A percentile compares a stretch with the other conserved stretches of the same genome.
phyloP scores from a whole-genome alignment of 208 protist species.

The Leishmania martiniquensis region DNA sequence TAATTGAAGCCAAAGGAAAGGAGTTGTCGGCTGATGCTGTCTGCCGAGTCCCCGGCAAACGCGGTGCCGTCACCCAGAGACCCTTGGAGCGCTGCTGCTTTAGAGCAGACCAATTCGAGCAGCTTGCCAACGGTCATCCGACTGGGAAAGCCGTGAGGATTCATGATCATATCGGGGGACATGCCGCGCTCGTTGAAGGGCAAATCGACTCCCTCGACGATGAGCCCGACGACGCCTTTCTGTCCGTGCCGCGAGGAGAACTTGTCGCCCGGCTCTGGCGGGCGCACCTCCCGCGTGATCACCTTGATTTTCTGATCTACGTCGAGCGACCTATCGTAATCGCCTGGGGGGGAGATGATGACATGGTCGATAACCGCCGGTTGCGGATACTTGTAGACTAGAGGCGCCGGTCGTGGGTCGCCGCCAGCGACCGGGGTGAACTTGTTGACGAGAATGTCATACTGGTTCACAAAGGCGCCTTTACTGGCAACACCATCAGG shows the following conservation, averaged over 20 bases:
- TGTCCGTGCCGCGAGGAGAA: constrained; percentile 99
- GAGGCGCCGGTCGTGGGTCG: constrained; percentile 63
- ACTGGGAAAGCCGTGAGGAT: constrained; percentile 99
- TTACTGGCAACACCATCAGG: constrained; percentile 94
- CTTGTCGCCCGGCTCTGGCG: constrained; percentile 99
- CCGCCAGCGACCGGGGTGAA: constrained; percentile 64
- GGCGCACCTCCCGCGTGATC: constrained; percentile 90
- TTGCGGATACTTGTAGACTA: constrained; percentile 94
- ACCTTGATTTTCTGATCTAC: constrained; percentile 96
- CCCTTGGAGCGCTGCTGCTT: constrained; percentile 94
- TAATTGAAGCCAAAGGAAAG: constrained; percentile 97
- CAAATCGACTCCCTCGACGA: constrained; percentile 98
- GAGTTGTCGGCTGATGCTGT: constrained; percentile 86
- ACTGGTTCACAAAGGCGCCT: constrained; percentile 85
- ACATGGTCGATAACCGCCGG: constrained; percentile 96
- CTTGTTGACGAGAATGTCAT: constrained; percentile 97
- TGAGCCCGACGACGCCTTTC: constrained; percentile 99
- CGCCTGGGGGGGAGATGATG: constrained; percentile 86
- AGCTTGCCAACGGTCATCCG: constrained; percentile 99
- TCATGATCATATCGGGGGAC: constrained; percentile 99
- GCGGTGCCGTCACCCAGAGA: constrained; percentile 96
- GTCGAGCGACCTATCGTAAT: constrained; percentile 79
- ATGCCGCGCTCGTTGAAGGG: constrained; percentile 98
- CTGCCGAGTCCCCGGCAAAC: constrained; percentile 96
- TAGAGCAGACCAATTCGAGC: constrained; percentile 99